Evolutionary conservation across 1,284 basidiomycete genomes (phyloP).

Genomic region (Trichosporon sp.): DNA sequence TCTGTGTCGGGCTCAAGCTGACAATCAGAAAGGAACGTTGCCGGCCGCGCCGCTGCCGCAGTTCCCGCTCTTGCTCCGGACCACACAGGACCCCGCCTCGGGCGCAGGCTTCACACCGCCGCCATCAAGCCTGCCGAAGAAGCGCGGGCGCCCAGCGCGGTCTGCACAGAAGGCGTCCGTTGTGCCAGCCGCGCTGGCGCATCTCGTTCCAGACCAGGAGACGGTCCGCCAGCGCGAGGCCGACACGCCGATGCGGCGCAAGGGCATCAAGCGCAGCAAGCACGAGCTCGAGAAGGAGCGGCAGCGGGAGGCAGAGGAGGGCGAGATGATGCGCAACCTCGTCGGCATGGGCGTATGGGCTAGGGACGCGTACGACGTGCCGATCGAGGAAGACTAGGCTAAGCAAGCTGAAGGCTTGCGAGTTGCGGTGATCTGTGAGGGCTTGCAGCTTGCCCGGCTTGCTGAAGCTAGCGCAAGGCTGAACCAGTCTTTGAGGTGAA

Average conservation of each 20-base stretch:
- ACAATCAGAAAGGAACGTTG: slow-evolving; percentile 19
- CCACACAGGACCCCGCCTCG: neutral
- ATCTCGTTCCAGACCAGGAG: slow-evolving; percentile 21
- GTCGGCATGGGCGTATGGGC: slow-evolving; percentile 22
- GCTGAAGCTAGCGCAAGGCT: no score
- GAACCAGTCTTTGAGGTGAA: no score
- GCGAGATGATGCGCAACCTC: slow-evolving; percentile 24
- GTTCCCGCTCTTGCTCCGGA: slow-evolving; percentile 6
- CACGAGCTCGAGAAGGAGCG: slow-evolving; percentile 24
- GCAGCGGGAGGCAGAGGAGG: slow-evolving; percentile 23
- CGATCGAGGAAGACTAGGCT: neutral
- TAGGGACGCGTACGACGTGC: neutral
- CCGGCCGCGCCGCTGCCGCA: slow-evolving; percentile 17
- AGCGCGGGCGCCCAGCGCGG: slow-evolving; percentile 24
- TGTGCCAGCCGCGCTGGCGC: slow-evolving; percentile 17
- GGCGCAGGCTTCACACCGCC: slow-evolving; percentile 9
- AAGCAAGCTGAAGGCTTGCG: no score
- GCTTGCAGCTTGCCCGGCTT: no score
- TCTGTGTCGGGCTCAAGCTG: neutral
- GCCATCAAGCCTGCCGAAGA: slow-evolving; percentile 17
- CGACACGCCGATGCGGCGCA: slow-evolving; percentile 23
- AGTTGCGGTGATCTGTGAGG: no score
- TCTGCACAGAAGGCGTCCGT: slow-evolving; percentile 13
- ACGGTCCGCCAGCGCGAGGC: slow-evolving; percentile 14
- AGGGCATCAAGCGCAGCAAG: slow-evolving; percentile 26